A percentile compares a stretch with the other conserved stretches of the same genome.
Evolutionary conservation across 2,329 filamentous ascomycete species (phyloP).

Genomic region (Trichophaea hybrida): DNA sequence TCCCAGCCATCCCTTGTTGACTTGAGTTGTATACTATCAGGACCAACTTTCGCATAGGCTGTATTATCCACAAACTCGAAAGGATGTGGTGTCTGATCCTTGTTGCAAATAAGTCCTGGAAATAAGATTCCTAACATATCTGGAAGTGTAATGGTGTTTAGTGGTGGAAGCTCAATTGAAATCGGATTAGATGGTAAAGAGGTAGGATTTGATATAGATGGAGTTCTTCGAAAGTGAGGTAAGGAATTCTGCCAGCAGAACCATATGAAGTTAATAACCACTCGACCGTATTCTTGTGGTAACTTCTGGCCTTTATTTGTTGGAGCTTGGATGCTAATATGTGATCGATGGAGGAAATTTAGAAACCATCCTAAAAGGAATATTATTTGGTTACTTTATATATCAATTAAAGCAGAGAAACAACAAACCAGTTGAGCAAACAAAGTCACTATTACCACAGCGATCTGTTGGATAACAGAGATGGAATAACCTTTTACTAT

Average conservation of each 20-base stretch:
- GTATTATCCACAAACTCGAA: conserved; percentile 8
- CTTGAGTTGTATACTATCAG: conserved; percentile 1
- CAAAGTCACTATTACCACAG: not conserved
- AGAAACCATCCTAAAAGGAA: too few species aligned
- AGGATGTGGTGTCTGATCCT: conserved; percentile 12
- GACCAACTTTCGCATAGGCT: conserved; percentile 4
- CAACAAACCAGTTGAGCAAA: not conserved
- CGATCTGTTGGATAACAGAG: not conserved
- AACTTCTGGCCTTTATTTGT: too few species aligned
- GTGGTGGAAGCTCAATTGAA: not conserved
- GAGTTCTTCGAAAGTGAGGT: too few species aligned
- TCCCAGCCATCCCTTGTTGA: conserved; percentile 5
- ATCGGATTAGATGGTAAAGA: too few species aligned
- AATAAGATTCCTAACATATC: not conserved
- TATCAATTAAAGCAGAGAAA: too few species aligned
- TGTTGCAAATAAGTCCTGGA: conserved; percentile 1
- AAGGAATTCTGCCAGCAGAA: too few species aligned
- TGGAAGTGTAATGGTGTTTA: not conserved
- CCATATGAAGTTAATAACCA: too few species aligned
- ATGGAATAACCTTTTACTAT: not conserved
- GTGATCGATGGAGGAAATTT: too few species aligned
- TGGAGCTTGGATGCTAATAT: too few species aligned
- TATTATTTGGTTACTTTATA: too few species aligned
- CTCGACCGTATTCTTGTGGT: too few species aligned
- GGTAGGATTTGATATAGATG: too few species aligned